Percentiles rank a stretch among this genome's conserved stretches.
Evolutionary conservation across 768 basidiomycete species (phyloP).

Genomic region (Suillus discolor): DNA sequence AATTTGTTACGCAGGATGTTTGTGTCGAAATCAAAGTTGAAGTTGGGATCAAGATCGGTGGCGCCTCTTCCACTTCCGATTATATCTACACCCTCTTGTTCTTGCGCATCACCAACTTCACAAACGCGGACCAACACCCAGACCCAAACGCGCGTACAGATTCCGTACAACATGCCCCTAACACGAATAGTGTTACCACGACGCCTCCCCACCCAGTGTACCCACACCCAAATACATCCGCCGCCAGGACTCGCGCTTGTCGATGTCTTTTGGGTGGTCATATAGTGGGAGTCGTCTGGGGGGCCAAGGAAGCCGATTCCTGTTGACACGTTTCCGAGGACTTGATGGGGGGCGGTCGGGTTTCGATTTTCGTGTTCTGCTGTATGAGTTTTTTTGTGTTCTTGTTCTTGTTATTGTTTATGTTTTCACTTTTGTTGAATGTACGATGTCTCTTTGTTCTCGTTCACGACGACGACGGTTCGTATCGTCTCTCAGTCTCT

Average conservation of each 20-base stretch:
- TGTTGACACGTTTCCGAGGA: conserved; percentile 53
- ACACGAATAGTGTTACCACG: background rate
- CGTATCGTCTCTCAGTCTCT: background rate
- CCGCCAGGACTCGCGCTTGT: background rate
- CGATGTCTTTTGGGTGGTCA: conserved; percentile 30
- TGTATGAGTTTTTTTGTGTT: background rate
- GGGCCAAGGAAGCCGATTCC: conserved; percentile 63
- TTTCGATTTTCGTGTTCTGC: background rate
- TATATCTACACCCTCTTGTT: background rate
- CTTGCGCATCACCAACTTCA: background rate
- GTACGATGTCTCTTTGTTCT: background rate
- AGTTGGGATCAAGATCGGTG: background rate
- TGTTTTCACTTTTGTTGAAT: no score
- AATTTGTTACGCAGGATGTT: conserved; percentile 41
- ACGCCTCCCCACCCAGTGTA: background rate
- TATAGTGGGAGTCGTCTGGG: conserved; percentile 39
- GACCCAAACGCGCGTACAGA: background rate
- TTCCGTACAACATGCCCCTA: background rate
- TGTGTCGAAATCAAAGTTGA: conserved; percentile 13
- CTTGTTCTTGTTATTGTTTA: background rate
- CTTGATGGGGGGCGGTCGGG: conserved; percentile 10
- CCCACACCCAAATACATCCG: conserved; percentile 3
- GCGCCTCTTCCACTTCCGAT: conserved; percentile 2
- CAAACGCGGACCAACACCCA: background rate
- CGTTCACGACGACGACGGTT: background rate